Percentiles rank a stretch among this genome's conserved stretches.
These are phyloP conservation scores for Rhodotorula sp. DNA, from an alignment of 1,284 basidiomycete genomes.

Conservation along the genomic window DNA sequence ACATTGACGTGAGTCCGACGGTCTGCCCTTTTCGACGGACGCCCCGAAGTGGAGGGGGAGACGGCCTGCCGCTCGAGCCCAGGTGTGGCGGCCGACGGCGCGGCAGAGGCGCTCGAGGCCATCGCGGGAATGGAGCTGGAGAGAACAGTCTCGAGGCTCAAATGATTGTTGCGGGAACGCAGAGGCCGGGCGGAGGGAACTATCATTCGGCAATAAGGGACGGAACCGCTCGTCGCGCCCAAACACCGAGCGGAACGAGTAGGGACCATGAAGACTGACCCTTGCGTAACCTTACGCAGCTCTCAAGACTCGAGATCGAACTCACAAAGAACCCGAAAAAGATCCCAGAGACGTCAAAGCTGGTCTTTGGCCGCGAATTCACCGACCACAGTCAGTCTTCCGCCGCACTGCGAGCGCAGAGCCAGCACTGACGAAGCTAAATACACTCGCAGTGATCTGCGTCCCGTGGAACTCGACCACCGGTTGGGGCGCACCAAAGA, in stretches of 20 bases:
- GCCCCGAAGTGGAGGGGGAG: background rate
- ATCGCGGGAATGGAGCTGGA: background rate
- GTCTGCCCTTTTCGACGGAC: background rate
- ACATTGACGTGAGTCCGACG: conserved; percentile 33
- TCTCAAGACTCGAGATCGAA: conserved; percentile 29
- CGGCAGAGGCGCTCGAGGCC: background rate
- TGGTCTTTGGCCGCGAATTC: conserved; percentile 56
- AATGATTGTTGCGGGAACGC: too few relatives aligned
- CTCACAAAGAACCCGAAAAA: conserved; percentile 27
- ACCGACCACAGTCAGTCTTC: conserved; percentile 71
- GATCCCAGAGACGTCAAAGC: conserved; percentile 28
- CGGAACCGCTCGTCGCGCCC: background rate
- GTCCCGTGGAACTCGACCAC: conserved; percentile 71
- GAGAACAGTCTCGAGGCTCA: too few relatives aligned
- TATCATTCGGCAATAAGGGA: background rate
- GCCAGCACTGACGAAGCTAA: background rate
- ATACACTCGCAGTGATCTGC: conserved; percentile 60
- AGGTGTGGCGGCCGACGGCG: background rate
- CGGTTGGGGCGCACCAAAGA: conserved; percentile 80
- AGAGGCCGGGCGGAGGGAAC: too few relatives aligned
- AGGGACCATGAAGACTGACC: background rate
- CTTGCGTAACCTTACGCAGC: conserved; percentile 12
- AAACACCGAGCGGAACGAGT: too few relatives aligned
- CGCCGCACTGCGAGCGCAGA: background rate
- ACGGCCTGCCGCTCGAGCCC: background rate